Percentiles rank a stretch among this genome's conserved stretches.
These are phyloP conservation scores for Curvularia spicifera DNA, from an alignment of 2,329 filamentous ascomycete genomes.

Conservation along the genomic window DNA sequence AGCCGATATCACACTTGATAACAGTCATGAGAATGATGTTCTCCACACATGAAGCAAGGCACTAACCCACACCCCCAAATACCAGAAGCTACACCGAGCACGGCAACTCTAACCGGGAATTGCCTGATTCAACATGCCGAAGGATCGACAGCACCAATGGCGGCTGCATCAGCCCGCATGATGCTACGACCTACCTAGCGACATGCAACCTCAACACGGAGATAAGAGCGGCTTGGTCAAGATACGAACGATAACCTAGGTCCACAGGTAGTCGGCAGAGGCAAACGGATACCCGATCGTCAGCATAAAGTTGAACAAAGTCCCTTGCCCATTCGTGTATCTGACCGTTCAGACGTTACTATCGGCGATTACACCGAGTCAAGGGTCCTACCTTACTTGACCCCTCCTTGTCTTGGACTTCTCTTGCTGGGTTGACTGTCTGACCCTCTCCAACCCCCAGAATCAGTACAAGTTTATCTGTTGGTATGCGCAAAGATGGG, in stretches of 20 bases:
- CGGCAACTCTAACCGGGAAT: slow-evolving; percentile 27
- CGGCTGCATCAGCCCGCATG: slow-evolving; percentile 20
- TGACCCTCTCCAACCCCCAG: neutral
- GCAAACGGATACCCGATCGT: slow-evolving; percentile 13
- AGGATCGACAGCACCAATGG: slow-evolving; percentile 26
- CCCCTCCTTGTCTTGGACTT: neutral
- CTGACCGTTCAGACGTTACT: neutral
- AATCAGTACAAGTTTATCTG: neutral
- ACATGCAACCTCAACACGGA: slow-evolving; percentile 23
- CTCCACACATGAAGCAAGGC: neutral
- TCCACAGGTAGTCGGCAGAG: slow-evolving; percentile 25
- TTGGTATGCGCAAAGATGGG: slow-evolving; percentile 18
- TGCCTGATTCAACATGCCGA: slow-evolving; percentile 31
- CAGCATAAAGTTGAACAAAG: slow-evolving; percentile 8
- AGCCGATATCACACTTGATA: neutral
- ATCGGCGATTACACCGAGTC: neutral
- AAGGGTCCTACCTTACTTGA: neutral
- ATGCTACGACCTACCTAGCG: slow-evolving; percentile 17
- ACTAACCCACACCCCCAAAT: neutral
- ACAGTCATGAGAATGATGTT: neutral
- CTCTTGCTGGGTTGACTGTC: neutral
- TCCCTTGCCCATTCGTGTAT: neutral
- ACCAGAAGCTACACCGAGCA: slow-evolving; percentile 12
- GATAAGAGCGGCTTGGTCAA: slow-evolving; percentile 14
- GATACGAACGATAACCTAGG: slow-evolving; percentile 23